These are phyloP conservation scores for Nosema granulosis DNA, from an alignment of 371 early-diverging fungal species.

Conservation along the genomic window DNA sequence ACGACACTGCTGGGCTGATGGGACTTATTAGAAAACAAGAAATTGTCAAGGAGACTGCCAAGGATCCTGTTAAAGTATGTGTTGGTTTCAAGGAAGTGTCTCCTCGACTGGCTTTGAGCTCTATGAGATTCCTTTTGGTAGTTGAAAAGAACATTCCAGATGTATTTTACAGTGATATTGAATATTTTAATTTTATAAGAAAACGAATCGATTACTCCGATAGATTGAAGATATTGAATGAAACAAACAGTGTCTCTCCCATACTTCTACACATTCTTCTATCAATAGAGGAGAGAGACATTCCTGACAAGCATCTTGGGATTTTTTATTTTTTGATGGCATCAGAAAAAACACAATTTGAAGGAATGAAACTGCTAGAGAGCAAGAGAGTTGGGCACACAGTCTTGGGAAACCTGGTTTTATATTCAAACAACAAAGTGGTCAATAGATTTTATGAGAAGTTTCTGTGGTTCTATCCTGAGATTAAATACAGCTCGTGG, in stretches of 20 bases:
- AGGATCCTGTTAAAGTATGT: not conserved
- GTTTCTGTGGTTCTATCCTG: constrained; percentile 30
- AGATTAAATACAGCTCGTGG: constrained; percentile 22
- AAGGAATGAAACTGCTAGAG: constrained; percentile 3
- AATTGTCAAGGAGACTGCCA: not conserved
- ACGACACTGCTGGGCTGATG: not conserved
- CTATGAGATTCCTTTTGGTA: constrained; percentile 19
- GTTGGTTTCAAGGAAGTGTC: not conserved
- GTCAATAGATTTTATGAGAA: constrained; percentile 24
- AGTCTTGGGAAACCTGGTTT: not conserved
- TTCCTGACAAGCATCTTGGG: not conserved
- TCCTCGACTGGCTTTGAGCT: no score
- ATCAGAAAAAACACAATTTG: not conserved
- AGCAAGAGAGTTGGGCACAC: not conserved
- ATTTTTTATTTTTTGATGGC: constrained; percentile 3
- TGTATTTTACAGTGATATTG: not conserved
- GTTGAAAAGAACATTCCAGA: constrained; percentile 8
- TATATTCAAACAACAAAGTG: constrained; percentile 18
- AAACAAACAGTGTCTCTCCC: constrained; percentile 22
- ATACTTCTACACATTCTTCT: constrained; percentile 13
- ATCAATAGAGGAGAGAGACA: not conserved
- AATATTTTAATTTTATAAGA: not conserved
- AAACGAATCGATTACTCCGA: not conserved
- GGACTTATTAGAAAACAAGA: not conserved
- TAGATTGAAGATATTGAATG: constrained; percentile 10